phyloP scores from a whole-genome alignment of 257 asterid species.

The Fraxinus americana region DNA sequence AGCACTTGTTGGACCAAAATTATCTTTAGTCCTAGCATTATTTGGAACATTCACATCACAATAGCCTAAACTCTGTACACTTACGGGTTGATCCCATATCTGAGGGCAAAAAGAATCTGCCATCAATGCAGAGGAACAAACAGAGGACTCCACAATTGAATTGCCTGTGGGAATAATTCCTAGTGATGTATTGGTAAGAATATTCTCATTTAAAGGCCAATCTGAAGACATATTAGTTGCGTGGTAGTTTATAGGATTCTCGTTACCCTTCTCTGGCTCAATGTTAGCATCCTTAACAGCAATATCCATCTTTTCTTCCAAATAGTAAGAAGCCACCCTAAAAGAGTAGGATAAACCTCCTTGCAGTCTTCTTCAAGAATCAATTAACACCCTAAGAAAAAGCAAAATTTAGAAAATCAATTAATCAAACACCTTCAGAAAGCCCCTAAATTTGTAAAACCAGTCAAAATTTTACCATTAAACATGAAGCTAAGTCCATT shows the following conservation, averaged over 20 bases:
- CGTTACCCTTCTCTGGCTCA: slow-evolving; percentile 51
- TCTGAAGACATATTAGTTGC: slow-evolving; percentile 53
- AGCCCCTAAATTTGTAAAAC: neutral
- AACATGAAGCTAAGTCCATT: neutral
- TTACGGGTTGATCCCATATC: slow-evolving; percentile 61
- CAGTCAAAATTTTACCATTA: neutral
- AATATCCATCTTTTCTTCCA: slow-evolving; percentile 43
- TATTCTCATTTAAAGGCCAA: slow-evolving; percentile 61
- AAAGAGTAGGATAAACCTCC: slow-evolving; percentile 6
- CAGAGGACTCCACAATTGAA: slow-evolving; percentile 45
- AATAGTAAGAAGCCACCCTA: slow-evolving; percentile 9
- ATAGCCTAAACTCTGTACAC: slow-evolving; percentile 56
- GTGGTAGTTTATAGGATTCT: slow-evolving; percentile 44
- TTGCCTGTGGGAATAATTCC: slow-evolving; percentile 50
- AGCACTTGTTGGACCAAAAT: slow-evolving; percentile 32
- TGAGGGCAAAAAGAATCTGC: slow-evolving; percentile 56
- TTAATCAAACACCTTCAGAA: neutral
- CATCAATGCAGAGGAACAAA: slow-evolving; percentile 47
- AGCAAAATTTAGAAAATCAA: slow-evolving; percentile 18
- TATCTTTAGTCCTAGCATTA: slow-evolving; percentile 39
- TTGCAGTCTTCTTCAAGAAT: slow-evolving; percentile 22
- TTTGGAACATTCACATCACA: slow-evolving; percentile 49
- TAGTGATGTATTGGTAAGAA: slow-evolving; percentile 43
- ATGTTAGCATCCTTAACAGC: slow-evolving; percentile 45
- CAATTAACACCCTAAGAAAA: slow-evolving; percentile 33